Evolutionary conservation across 768 basidiomycete species (phyloP), one percentile per base, ranked within the genome.

Genomic region (Dioszegia hungarica): DNA sequence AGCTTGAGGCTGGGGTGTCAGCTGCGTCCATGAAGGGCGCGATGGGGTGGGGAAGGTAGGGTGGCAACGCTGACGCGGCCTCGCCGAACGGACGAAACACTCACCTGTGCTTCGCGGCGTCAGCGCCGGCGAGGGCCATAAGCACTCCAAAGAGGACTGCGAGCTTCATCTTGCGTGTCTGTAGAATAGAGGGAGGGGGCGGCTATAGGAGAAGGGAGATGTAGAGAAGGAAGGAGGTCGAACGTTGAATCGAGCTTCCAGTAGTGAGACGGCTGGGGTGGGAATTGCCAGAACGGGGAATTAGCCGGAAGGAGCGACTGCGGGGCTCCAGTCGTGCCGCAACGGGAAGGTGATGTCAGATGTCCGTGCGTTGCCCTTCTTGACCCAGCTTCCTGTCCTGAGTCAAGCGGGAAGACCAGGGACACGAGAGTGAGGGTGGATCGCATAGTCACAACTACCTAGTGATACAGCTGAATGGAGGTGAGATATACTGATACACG

Each of bases 1-100:
- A 97, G 85, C 77, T 91, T 92, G 75, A 95, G 83, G 72, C 83
- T 91, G 82, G 86, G 2, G 20, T 8, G 45, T 58, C 34, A 50
- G 54, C 37, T 15, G 25, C 54, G 19, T 27, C 36, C 9, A 31
- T 22, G 15, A 54, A 10, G 29, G 37, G 22, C 15, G 20, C 10
- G 49, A 6, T 19, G 31, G 28, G 36, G 27, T 12, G 38, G n/a
- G 41, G 39, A 31, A 27, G 25, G 41, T n/a, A 54, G 54, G 63
- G 68, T 70, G 66, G 68, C 66, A 66, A 74, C 67, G 66, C 46
- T 63, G 54, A 57, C 63, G 63, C 58, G 60, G 62, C 57, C 38
- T 17, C 33, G 22, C 25, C n/a, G 3, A 27, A 14, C 37, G 11
- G 20, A 36, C 34, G 36, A 25, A 17, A 22, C 29, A 65, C 77